phyloP scores from a whole-genome alignment of 2,329 filamentous ascomycete genomes.

The Trichoderma sp. region DNA sequence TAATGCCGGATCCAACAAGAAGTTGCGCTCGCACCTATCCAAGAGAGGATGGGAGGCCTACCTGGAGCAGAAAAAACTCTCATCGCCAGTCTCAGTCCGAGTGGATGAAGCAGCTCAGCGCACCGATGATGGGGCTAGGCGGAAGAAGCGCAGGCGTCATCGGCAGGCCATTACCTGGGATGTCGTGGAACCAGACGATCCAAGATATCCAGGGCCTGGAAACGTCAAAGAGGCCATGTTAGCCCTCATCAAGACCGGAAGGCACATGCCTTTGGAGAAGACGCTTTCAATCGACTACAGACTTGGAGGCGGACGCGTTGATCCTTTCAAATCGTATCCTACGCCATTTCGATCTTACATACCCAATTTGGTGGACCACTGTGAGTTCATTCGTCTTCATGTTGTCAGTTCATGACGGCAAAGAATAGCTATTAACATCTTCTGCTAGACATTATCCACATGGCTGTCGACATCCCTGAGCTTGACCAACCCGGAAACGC shows the following conservation, averaged over 20 bases:
- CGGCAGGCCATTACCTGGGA: conserved; percentile 18
- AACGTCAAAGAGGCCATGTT: background rate
- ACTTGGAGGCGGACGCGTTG: conserved; percentile 33
- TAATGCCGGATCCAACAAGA: conserved; percentile 28
- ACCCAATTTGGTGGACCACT: conserved; percentile 33
- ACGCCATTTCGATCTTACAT: conserved; percentile 29
- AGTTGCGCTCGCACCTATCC: conserved; percentile 30
- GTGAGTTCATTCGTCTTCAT: conserved; percentile 25
- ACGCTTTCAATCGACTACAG: conserved; percentile 27
- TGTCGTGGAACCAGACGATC: background rate
- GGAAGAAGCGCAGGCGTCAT: conserved; percentile 19
- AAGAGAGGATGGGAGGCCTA: conserved; percentile 30
- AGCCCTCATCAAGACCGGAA: background rate
- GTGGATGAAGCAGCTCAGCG: conserved; percentile 5
- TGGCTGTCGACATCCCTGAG: conserved; percentile 37
- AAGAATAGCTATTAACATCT: background rate
- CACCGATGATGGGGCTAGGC: conserved; percentile 3
- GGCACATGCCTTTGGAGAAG: background rate
- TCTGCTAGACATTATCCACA: conserved; percentile 33
- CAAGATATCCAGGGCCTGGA: background rate
- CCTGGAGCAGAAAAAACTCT: conserved; percentile 8
- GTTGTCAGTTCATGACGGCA: background rate
- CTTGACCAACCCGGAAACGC: conserved; percentile 32
- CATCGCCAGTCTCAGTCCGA: background rate
- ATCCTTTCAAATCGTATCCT: conserved; percentile 34